These are phyloP conservation scores for Excoecaria cochinchinensis DNA, from an alignment of 345 rosid species.

Conservation along the genomic window DNA sequence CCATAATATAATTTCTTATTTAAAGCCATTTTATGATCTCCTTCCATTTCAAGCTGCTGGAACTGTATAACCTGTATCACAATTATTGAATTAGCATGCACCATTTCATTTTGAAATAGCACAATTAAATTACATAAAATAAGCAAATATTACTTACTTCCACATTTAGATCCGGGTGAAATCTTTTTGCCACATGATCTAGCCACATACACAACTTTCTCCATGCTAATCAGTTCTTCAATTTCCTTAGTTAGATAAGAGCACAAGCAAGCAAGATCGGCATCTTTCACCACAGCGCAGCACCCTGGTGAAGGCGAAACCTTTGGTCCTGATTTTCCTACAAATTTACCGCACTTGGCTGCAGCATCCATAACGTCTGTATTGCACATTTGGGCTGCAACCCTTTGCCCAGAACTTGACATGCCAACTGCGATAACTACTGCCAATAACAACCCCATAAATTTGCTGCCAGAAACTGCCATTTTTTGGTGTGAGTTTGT, in stretches of 20 bases:
- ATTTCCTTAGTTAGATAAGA: constrained; percentile 14
- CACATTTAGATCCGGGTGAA: constrained; percentile 27
- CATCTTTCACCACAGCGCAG: constrained; percentile 16
- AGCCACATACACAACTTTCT: constrained; percentile 25
- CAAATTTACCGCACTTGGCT: background rate
- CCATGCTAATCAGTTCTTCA: constrained; percentile 27
- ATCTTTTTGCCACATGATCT: constrained; percentile 25
- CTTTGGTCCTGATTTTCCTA: constrained; percentile 1
- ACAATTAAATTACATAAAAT: background rate
- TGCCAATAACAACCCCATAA: background rate
- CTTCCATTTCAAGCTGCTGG: background rate
- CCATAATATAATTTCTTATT: too few relatives aligned
- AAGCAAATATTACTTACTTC: constrained; percentile 23
- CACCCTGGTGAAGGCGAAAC: constrained; percentile 20
- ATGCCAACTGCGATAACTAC: background rate
- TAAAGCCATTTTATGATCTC: too few relatives aligned
- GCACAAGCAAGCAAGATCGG: constrained; percentile 27
- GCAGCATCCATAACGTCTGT: background rate
- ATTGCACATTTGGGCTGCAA: background rate
- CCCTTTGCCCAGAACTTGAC: background rate
- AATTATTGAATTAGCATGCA: background rate
- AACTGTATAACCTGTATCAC: background rate
- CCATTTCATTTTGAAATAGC: too few relatives aligned
- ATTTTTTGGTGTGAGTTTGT: background rate
- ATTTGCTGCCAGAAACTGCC: background rate